Evolutionary conservation across 345 rosid genomes (phyloP).

Genomic region (Syzygium grande): DNA sequence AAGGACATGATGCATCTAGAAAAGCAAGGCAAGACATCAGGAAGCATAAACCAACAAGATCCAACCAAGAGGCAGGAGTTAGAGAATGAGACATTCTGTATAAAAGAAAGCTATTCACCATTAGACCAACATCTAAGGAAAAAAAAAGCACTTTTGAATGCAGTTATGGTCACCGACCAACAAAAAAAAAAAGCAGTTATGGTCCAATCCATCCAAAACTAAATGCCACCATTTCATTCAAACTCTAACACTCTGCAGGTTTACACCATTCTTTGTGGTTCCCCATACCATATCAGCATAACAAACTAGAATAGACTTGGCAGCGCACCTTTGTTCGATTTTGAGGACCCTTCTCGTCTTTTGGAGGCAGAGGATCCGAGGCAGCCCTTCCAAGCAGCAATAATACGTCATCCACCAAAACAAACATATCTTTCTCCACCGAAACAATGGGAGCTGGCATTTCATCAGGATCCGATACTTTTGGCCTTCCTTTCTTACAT

Average conservation of each 20-base stretch:
- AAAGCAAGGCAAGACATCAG: not conserved
- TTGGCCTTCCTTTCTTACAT: slow-evolving; percentile 48
- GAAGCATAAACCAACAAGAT: not conserved
- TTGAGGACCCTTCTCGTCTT: slow-evolving; percentile 82
- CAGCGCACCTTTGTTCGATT: slow-evolving; percentile 66
- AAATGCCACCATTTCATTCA: not conserved
- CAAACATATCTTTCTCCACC: slow-evolving; percentile 66
- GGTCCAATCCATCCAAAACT: not conserved
- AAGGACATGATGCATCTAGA: not conserved
- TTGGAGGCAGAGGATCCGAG: slow-evolving; percentile 71
- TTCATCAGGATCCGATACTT: slow-evolving; percentile 50
- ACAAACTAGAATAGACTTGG: not conserved
- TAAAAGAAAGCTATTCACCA: not conserved
- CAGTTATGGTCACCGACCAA: not conserved
- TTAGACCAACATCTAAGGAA: not conserved
- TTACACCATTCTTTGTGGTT: not conserved
- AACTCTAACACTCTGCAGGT: not conserved
- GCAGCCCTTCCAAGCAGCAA: slow-evolving; percentile 72
- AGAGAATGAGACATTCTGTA: not conserved
- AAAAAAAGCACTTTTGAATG: not conserved
- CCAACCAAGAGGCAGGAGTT: not conserved
- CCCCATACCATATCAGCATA: not conserved
- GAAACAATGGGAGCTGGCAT: slow-evolving; percentile 69
- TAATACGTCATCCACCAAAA: slow-evolving; percentile 78
- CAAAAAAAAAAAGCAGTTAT: too few species aligned